These are phyloP conservation scores for Alternaria infectoria DNA, from an alignment of 2,329 filamentous ascomycete species.

Conservation along the genomic window DNA sequence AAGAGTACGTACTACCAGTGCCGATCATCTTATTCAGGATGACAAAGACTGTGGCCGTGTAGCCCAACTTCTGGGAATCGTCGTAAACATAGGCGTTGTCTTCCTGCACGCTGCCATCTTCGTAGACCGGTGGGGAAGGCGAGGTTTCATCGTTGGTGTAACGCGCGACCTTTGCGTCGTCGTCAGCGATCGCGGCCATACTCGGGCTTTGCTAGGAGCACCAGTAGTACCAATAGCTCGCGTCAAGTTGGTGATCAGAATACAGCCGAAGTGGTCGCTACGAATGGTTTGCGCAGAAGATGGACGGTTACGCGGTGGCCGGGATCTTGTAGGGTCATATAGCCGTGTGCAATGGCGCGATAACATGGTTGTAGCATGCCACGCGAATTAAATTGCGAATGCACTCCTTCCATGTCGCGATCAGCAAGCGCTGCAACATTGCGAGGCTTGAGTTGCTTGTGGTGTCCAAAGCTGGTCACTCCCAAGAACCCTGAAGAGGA, in stretches of 20 bases:
- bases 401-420: slow-evolving; percentile 29
- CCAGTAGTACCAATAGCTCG: neutral
- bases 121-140: slow-evolving; percentile 21
- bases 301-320: slow-evolving; percentile 15
- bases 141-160: slow-evolving; percentile 19
- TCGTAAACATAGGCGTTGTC: slow-evolving; percentile 42
- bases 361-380: slow-evolving; percentile 8
- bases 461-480: slow-evolving; percentile 18
- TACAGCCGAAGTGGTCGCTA: neutral
- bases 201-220: neutral
- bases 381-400: slow-evolving; percentile 10
- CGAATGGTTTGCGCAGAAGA: slow-evolving; percentile 3
- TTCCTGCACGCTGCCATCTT: slow-evolving; percentile 36
- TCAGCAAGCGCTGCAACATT: slow-evolving; percentile 31
- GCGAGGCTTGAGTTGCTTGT: slow-evolving; percentile 35
- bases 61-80: slow-evolving; percentile 42
- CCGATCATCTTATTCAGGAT: slow-evolving; percentile 45
- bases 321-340: slow-evolving; percentile 23
- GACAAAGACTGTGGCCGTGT: slow-evolving; percentile 43
- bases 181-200: slow-evolving; percentile 32
- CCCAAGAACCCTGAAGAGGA: slow-evolving; percentile 27
- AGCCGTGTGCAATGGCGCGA: slow-evolving; percentile 19
- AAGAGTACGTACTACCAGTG: slow-evolving; percentile 30
- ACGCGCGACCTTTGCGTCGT: slow-evolving; percentile 27
- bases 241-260: neutral